phyloP scores from a whole-genome alignment of 1,284 basidiomycete species.

The Trametes versicolor region DNA sequence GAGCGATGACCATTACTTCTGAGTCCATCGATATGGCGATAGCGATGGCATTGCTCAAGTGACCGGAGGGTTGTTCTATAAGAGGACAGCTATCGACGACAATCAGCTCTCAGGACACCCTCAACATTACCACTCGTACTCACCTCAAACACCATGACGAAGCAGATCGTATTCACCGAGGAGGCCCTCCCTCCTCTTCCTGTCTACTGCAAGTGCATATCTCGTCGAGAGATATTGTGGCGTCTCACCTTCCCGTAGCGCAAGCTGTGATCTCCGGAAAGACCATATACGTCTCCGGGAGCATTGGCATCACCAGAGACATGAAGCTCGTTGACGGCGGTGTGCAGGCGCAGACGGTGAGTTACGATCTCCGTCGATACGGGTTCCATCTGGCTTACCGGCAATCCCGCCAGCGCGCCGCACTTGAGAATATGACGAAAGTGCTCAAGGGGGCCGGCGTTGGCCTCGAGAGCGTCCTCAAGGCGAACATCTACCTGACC shows the following conservation, averaged over 20 bases:
- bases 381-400: slow-evolving; percentile 10
- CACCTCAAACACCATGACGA: slow-evolving; percentile 38
- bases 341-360: slow-evolving; percentile 61
- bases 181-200: slow-evolving; percentile 60
- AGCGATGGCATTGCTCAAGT: background rate
- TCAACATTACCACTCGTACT: background rate
- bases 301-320: slow-evolving; percentile 62
- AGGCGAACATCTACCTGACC: slow-evolving; percentile 68
- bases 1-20: background rate
- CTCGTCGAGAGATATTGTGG: background rate
- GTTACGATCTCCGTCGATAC: slow-evolving; percentile 25
- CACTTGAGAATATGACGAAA: slow-evolving; percentile 65
- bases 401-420: slow-evolving; percentile 52
- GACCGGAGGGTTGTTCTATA: background rate
- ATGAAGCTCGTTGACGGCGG: slow-evolving; percentile 62
- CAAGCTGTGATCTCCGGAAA: slow-evolving; percentile 62
- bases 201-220: slow-evolving; percentile 54
- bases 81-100: background rate
- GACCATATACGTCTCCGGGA: slow-evolving; percentile 69
- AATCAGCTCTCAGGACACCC: background rate
- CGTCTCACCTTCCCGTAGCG: slow-evolving; percentile 33
- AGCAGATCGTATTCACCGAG: slow-evolving; percentile 50
- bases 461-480: slow-evolving; percentile 64
- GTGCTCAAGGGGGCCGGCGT: slow-evolving; percentile 72
- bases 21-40: background rate